Percentiles rank a stretch among this genome's conserved stretches.
Conservation (phyloP, 176 grass and related monocot genomes). For the Oryza glaberrima region DNA sequence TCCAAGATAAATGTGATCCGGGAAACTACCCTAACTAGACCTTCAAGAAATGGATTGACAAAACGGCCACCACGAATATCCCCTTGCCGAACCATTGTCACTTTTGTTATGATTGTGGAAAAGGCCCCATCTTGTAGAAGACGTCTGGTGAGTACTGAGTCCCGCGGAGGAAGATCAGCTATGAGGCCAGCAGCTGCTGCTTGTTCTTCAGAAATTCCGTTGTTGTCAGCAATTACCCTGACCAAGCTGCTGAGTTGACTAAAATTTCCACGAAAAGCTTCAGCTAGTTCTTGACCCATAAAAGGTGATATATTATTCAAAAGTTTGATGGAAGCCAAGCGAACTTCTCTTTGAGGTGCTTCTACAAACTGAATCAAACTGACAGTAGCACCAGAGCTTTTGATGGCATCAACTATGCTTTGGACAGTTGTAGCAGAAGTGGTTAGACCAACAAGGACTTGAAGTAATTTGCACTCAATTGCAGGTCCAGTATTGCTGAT, state of each 20-base stretch:
- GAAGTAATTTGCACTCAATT: constrained; percentile 98
- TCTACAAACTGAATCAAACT: constrained; percentile 97
- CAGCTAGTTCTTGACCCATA: constrained; percentile 88
- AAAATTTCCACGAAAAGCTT: constrained; percentile 78
- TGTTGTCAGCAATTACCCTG: constrained; percentile 79
- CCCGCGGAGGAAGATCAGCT: constrained; percentile 76
- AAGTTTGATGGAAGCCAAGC: constrained; percentile 89
- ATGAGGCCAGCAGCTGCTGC: constrained; percentile 82
- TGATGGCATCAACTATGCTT: constrained; percentile 89
- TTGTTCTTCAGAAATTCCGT: constrained; percentile 93
- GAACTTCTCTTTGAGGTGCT: constrained; percentile 93
- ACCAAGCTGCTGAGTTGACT: constrained; percentile 86
- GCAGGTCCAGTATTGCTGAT: constrained; percentile 98
- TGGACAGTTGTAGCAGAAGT: constrained; percentile 68
- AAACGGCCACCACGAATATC: constrained; percentile 83
- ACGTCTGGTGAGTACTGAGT: constrained; percentile 68
- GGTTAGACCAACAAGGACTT: constrained; percentile 91
- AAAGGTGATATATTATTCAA: constrained; percentile 74
- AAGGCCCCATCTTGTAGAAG: constrained; percentile 91
- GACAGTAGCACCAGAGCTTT: constrained; percentile 91
- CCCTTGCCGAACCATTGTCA: constrained; percentile 70
- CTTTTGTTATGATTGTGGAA: constrained; percentile 65
- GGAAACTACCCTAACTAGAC: constrained; percentile 73
- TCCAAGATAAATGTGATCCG: constrained; percentile 82
- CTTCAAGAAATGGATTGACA: constrained; percentile 85